Base-by-base conservation (phyloP, 176 grass and related monocot species). In the Secale cereale region DNA sequence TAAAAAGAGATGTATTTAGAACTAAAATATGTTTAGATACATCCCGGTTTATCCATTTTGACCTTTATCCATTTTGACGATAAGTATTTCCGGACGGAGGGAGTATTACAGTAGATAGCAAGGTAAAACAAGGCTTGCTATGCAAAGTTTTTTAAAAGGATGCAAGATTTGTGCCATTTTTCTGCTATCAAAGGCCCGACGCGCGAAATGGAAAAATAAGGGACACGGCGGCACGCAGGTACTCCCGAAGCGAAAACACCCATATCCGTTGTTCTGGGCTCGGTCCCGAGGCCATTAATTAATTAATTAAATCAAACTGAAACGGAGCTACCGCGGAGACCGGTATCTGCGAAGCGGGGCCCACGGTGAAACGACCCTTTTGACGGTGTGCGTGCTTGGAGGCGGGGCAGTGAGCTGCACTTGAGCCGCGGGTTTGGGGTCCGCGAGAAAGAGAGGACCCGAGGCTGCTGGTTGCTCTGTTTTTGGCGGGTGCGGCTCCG, bases 401-500 rank as follows among this genome's bases (percentile, higher is more conserved):
- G 67, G 35, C 67, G 67, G 33, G 35, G 14, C 8, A 36, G 30
- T 76, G 71, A 76, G 82, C 20, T 72, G 82, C 40, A 59, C 78
- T 85, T 54, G 16, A 88, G 25, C 10, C 11, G 57, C 57, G 26
- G 40, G 12, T 66, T 85, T 88, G 73, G 85, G 82, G 90, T 88
- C 86, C 90, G 77, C 83, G 86, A 92, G 54, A 74, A 64, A 46
- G 70, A 62, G 28, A 26, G 35, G 12, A 43, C 68, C 62, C 72
- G 77, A 79, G 36, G 77, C 26, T 10, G 13, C 26, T 19, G 64
- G 10, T 6, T 37, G 59, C 52, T 12, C 12, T 66, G 29, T 73
- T 82, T 85, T 90, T 89, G 88, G 88, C 88, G 84, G 73, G 82
- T 74, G 71, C 35, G 29, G 28, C 41, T 74, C 8, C 13, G 31